These are phyloP conservation scores for Beauveria scarabaeidicola DNA, from an alignment of 2,329 filamentous ascomycete species.

Conservation along the genomic window DNA sequence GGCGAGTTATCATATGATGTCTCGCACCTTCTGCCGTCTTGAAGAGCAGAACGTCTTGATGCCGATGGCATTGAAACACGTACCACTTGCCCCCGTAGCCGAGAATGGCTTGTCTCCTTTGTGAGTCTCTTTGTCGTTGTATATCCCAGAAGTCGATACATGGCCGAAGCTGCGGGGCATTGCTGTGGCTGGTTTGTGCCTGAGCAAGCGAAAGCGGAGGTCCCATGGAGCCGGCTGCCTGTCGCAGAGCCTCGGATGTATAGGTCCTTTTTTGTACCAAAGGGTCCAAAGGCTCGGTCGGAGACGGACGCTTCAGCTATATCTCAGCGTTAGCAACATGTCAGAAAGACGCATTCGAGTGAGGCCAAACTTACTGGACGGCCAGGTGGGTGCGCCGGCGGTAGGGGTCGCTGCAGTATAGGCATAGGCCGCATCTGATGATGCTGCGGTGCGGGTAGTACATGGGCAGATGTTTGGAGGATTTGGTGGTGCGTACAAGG, in stretches of 20 bases:
- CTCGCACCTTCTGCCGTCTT: constrained; percentile 3
- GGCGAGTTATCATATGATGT: not conserved
- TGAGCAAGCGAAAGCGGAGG: not conserved
- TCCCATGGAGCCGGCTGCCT: not conserved
- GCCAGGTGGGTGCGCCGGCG: not conserved
- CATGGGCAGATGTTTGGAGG: not conserved
- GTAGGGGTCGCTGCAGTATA: not conserved
- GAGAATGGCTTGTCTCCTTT: not conserved
- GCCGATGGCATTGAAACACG: constrained; percentile 6
- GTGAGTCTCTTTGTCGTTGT: not conserved
- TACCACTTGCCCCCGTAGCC: constrained; percentile 7
- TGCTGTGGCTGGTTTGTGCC: not conserved
- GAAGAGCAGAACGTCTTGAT: not conserved
- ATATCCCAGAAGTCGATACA: not conserved
- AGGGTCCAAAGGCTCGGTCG: not conserved
- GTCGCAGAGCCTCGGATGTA: not conserved
- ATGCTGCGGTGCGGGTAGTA: not conserved
- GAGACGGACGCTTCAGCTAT: not conserved
- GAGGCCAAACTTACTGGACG: not conserved
- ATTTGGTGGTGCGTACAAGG: not conserved
- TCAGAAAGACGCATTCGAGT: rapidly evolving
- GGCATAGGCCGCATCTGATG: not conserved
- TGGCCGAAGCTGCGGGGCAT: not conserved
- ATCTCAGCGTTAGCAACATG: not conserved
- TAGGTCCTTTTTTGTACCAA: not conserved